Evolutionary conservation across 768 basidiomycete species (phyloP).

Genomic region (Suillus fuscotomentosus): DNA sequence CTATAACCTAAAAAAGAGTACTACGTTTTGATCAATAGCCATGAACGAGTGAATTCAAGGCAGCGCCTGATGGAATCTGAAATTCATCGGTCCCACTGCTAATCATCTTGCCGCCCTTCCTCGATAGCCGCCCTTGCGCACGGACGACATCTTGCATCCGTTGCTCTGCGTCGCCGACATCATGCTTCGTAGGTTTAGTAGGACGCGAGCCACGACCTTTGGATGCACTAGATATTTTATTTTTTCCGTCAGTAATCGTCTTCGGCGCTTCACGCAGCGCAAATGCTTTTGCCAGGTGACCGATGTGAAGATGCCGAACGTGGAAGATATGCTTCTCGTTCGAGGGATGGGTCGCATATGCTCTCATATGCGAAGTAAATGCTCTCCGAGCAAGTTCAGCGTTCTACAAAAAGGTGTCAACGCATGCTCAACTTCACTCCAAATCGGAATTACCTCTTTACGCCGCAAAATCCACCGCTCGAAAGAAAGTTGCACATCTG

Average conservation of each 20-base stretch:
- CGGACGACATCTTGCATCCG: conserved; percentile 88
- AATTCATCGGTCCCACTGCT: conserved; percentile 72
- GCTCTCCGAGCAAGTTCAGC: conserved; percentile 76
- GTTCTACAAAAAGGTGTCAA: conserved; percentile 51
- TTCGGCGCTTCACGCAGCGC: conserved; percentile 83
- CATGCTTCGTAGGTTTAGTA: conserved; percentile 13
- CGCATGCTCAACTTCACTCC: conserved; percentile 1
- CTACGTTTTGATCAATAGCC: conserved; percentile 7
- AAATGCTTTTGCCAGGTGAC: conserved; percentile 92
- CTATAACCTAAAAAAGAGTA: too few relatives aligned
- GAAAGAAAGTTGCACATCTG: conserved; percentile 92
- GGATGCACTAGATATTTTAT: conserved; percentile 15
- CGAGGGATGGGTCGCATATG: conserved; percentile 95
- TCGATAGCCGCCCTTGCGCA: conserved; percentile 75
- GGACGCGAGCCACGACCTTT: conserved; percentile 6
- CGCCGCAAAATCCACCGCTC: conserved; percentile 86
- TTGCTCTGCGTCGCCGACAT: conserved; percentile 56
- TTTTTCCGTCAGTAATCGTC: conserved; percentile 27
- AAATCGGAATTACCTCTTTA: conserved; percentile 52
- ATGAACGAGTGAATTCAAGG: conserved; percentile 58
- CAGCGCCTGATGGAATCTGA: conserved; percentile 66
- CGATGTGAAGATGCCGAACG: conserved; percentile 89
- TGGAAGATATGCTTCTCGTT: conserved; percentile 98
- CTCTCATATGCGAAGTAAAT: conserved; percentile 89
- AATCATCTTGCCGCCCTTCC: conserved; percentile 75